A percentile compares a stretch with the other conserved stretches of the same genome.
Conservation (phyloP, 2,329 filamentous ascomycete species). For the Teratosphaeria epicoccoides region DNA sequence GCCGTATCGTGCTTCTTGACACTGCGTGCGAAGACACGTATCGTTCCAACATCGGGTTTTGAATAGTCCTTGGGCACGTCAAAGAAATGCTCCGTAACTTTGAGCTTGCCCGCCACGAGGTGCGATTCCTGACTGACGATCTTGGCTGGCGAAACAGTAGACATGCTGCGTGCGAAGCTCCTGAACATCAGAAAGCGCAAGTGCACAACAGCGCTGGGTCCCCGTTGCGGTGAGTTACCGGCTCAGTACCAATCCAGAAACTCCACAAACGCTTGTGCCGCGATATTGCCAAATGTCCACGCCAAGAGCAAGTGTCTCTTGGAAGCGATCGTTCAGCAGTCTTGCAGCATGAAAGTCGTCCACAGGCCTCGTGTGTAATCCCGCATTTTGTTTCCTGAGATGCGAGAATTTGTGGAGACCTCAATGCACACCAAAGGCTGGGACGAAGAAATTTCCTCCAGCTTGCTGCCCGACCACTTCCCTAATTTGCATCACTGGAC, state of each 20-base stretch:
- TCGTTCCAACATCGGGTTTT: conserved; percentile 47
- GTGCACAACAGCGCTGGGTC: neutral
- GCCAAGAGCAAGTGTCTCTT: no score
- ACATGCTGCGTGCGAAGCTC: conserved; percentile 18
- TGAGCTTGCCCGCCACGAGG: conserved; percentile 54
- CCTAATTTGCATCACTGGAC: neutral
- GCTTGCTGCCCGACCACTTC: neutral
- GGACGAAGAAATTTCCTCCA: neutral
- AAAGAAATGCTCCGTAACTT: conserved; percentile 75
- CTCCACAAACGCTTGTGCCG: no score
- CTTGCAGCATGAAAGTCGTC: neutral
- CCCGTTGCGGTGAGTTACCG: no score
- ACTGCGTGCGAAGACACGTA: conserved; percentile 69
- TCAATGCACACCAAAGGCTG: neutral
- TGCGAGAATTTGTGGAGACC: neutral
- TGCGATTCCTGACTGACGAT: conserved; percentile 37
- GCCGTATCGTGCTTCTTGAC: conserved; percentile 57
- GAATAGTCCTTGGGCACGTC: conserved; percentile 70
- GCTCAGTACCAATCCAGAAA: no score
- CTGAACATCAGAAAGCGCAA: neutral
- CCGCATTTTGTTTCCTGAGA: neutral
- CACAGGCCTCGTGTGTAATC: neutral
- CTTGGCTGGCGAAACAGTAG: conserved; percentile 33
- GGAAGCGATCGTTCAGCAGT: neutral
- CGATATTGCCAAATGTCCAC: no score